These are phyloP conservation scores for Macadamia integrifolia DNA, from an alignment of 164 flowering plant genomes.

Conservation along the genomic window DNA sequence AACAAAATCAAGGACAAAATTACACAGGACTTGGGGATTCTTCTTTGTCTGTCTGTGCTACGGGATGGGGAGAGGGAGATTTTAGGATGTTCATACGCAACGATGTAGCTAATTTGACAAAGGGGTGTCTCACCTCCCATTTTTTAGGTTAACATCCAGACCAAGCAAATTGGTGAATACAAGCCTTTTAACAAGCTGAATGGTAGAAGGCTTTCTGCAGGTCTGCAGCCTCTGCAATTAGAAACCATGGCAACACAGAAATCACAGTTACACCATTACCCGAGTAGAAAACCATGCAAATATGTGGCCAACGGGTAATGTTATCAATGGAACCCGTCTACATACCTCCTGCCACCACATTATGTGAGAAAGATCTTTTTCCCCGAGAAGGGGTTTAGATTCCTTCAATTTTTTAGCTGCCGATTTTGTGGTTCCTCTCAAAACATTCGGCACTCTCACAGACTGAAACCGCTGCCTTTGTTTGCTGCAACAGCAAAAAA, in stretches of 20 bases:
- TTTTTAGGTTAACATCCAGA: slow-evolving; percentile 61
- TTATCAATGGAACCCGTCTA: not conserved
- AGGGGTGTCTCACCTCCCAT: slow-evolving; percentile 61
- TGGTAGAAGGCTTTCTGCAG: slow-evolving; percentile 72
- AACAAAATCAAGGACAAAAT: no score
- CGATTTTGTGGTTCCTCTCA: slow-evolving; percentile 30
- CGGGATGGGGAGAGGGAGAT: no score
- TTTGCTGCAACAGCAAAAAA: slow-evolving; percentile 11
- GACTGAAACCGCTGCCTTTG: slow-evolving; percentile 22
- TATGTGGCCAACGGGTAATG: not conserved
- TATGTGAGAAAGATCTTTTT: slow-evolving; percentile 56
- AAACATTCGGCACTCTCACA: slow-evolving; percentile 31
- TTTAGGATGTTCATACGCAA: no score
- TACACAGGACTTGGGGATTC: no score
- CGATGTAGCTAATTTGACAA: not conserved
- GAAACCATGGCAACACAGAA: slow-evolving; percentile 4
- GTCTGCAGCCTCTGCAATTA: slow-evolving; percentile 60
- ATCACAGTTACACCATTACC: not conserved
- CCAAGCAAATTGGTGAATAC: slow-evolving; percentile 73
- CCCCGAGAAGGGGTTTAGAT: slow-evolving; percentile 29
- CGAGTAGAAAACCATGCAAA: no score
- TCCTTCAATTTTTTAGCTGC: slow-evolving; percentile 42
- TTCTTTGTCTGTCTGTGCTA: no score
- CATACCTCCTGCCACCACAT: slow-evolving; percentile 96
- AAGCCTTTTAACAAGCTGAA: slow-evolving; percentile 67